Percentiles rank a stretch among this genome's conserved stretches.
Conservation (phyloP, 2,329 filamentous ascomycete genomes). For the Aspergillus sp. region DNA sequence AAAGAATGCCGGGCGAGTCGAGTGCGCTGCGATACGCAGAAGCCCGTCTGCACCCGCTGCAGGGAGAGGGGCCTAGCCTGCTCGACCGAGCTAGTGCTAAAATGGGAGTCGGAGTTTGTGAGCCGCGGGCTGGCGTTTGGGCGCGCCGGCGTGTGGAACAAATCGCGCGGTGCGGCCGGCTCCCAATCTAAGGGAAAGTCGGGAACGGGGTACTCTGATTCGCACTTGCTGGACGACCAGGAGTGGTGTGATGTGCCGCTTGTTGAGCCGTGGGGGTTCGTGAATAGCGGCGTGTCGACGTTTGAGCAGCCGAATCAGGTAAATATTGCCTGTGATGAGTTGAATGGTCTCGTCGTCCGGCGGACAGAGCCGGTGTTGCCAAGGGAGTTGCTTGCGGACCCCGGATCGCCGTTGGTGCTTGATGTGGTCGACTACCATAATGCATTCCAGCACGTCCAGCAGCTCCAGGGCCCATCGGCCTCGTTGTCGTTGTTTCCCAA, state of each 20-base stretch:
- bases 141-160: constrained; percentile 42
- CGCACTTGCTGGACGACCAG: constrained; percentile 17
- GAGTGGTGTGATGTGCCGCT: constrained; percentile 27
- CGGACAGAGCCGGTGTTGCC: neutral
- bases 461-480: constrained; percentile 9
- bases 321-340: constrained; percentile 23
- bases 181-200: constrained; percentile 12
- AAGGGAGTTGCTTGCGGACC: neutral
- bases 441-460: neutral
- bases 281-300: constrained; percentile 29
- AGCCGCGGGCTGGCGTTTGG: constrained; percentile 44
- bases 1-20: constrained; percentile 40
- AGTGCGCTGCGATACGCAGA: constrained; percentile 40
- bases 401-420: constrained; percentile 3
- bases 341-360: constrained; percentile 13
- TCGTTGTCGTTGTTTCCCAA: constrained; percentile 29
- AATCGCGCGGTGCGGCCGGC: constrained; percentile 20
- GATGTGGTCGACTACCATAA: neutral
- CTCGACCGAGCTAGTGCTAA: constrained; percentile 34
- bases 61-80: constrained; percentile 33
- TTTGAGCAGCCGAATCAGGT: constrained; percentile 27
- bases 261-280: constrained; percentile 30
- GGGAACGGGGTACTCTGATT: constrained; percentile 15
- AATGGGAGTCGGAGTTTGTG: constrained; percentile 41
- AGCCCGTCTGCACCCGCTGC: constrained; percentile 38